Evolutionary conservation across 2,329 filamentous ascomycete genomes (phyloP).

Genomic region (Capronia americana): DNA sequence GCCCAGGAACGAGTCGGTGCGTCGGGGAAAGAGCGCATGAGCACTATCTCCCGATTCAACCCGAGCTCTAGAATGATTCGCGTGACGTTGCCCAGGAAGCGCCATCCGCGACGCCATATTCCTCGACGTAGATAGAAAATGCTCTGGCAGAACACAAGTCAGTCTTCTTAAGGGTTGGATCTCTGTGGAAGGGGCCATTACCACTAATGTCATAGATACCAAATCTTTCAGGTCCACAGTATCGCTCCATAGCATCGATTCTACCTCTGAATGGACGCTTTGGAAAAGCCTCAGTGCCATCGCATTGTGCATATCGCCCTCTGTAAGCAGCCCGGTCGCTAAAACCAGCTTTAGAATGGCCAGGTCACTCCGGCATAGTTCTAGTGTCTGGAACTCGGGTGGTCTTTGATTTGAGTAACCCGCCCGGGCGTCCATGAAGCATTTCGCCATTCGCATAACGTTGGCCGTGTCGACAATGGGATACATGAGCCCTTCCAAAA

Average conservation of each 20-base stretch:
- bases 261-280: slow-evolving; percentile 14
- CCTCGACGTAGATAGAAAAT: slow-evolving; percentile 15
- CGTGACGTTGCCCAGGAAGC: slow-evolving; percentile 16
- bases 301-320: slow-evolving; percentile 10
- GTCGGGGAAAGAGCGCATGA: slow-evolving; percentile 12
- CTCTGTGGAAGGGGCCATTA: slow-evolving; percentile 4
- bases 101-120: slow-evolving; percentile 16
- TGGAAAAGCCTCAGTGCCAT: slow-evolving; percentile 12
- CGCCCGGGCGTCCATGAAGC: slow-evolving; percentile 4
- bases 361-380: slow-evolving; percentile 11
- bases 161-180: slow-evolving; percentile 4
- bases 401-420: slow-evolving; percentile 10
- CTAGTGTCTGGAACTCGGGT: slow-evolving; percentile 5
- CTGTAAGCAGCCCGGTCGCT: slow-evolving; percentile 14
- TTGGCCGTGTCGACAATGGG: slow-evolving; percentile 13
- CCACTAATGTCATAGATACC: slow-evolving; percentile 11
- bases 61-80: slow-evolving; percentile 15
- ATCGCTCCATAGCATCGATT: slow-evolving; percentile 11
- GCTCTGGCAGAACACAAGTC: slow-evolving; percentile 11
- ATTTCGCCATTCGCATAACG: slow-evolving; percentile 12
- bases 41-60: slow-evolving; percentile 13
- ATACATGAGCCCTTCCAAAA: slow-evolving; percentile 17
- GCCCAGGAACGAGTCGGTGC: slow-evolving; percentile 8
- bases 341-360: slow-evolving; percentile 12
- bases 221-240: slow-evolving; percentile 17